Base-by-base conservation (phyloP, 495 filamentous ascomycete genomes). In the Cladorrhinum samala region DNA sequence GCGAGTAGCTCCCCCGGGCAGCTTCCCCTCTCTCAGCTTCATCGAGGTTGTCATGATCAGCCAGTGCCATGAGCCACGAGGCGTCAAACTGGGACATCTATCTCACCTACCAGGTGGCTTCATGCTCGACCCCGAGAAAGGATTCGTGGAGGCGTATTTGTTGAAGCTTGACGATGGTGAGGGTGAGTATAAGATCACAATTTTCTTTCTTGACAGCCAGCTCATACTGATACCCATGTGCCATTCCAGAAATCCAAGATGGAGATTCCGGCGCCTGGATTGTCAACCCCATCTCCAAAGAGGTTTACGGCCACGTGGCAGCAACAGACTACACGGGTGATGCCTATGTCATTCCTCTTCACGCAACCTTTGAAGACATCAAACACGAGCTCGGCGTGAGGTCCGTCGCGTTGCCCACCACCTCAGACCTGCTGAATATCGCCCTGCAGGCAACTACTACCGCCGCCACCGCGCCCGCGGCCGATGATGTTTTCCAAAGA, bases 261-360 rank as follows among this genome's bases (percentile, higher is more conserved):
- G 65, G 65, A 2, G 59, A 68, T 44, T 66, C 62, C 1, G 65
- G 63, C 27, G 54, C 60, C 13, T 68, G 65, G 63, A 60, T 68
- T n/a, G 45, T 64, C 16, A 56, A 58, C 45, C 49, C 51, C 27
- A 25, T 52, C 11, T 51, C 57, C 9, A 47, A 45, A 25, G 55
- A 61, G 23, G 52, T 68, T 7, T 56, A 49, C 24, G 64, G 64
- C 16, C 60, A 65, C 25, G 49, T 65, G 1, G 60, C 60, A 19
- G 59, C 62, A 6, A 58, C 57, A 2, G 62, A 65, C 54, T 44
- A 46, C 9, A 58, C 58, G n/a, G 62, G 62, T 20, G 57, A 59
- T 9, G 57, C 55, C 1, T 65, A 65, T 39, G 46, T 68, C 21
- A 50, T 68, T 13, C 64, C 64, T 11, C 38, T 65, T 20, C 37